Conservation (phyloP, 768 basidiomycete species). For the Collybiopsis confluens region DNA sequence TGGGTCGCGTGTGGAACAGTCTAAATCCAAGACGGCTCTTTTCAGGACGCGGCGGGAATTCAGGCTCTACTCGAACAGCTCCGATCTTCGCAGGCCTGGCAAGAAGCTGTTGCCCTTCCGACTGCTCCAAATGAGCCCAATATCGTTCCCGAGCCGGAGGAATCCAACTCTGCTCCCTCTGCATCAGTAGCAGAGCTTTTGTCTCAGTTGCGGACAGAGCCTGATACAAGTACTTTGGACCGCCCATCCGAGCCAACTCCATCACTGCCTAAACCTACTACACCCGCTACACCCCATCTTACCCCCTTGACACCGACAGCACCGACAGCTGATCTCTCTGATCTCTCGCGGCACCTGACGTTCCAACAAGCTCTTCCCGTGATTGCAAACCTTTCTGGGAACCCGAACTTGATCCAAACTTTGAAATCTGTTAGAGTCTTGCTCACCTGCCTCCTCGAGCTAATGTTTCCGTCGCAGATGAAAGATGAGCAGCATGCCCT, state of each 20-base stretch:
- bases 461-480: slow-evolving; percentile 38
- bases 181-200: slow-evolving; percentile 52
- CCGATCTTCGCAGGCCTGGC: slow-evolving; percentile 66
- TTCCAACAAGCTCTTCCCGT: slow-evolving; percentile 71
- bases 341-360: slow-evolving; percentile 44
- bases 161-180: neutral
- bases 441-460: neutral
- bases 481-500: slow-evolving; percentile 67
- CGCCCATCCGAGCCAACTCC: slow-evolving; percentile 3
- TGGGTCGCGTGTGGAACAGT: neutral
- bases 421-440: slow-evolving; percentile 24
- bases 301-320: too few relatives aligned
- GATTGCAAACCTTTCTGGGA: slow-evolving; percentile 55
- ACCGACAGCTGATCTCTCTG: too few relatives aligned
- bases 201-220: slow-evolving; percentile 49
- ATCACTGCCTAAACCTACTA: slow-evolving; percentile 5
- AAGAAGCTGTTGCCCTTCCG: slow-evolving; percentile 27
- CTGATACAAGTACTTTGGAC: slow-evolving; percentile 2
- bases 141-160: slow-evolving; percentile 11
- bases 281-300: slow-evolving; percentile 2
- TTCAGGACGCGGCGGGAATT: slow-evolving; percentile 62
- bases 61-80: slow-evolving; percentile 70
- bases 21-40: neutral
- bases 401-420: slow-evolving; percentile 44
- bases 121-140: neutral